A percentile compares a stretch with the other conserved stretches of the same genome.
These are phyloP conservation scores for Hypoxylon fuscum DNA, from an alignment of 495 filamentous ascomycete species.

Conservation along the genomic window DNA sequence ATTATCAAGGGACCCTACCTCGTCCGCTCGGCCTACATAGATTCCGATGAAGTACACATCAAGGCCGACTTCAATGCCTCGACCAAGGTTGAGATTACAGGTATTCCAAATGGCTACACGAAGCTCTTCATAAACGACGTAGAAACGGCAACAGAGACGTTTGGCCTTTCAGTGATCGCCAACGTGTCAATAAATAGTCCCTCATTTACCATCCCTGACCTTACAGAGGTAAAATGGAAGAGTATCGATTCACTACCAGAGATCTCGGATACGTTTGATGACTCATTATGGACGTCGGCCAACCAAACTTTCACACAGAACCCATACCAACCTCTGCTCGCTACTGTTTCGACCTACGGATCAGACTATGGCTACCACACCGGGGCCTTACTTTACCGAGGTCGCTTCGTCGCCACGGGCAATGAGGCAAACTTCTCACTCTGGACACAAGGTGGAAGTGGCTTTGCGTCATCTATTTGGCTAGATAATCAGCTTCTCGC, in stretches of 20 bases:
- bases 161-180: conserved; percentile 42
- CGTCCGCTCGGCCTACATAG: conserved; percentile 67
- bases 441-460: conserved; percentile 69
- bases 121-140: conserved; percentile 69
- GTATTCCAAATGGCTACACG: conserved; percentile 59
- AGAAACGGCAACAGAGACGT: conserved; percentile 62
- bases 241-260: conserved; percentile 77
- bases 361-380: conserved; percentile 80
- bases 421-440: conserved; percentile 65
- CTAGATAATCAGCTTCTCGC: conserved; percentile 63
- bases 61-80: conserved; percentile 78
- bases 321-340: conserved; percentile 58
- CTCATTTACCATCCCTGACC: conserved; percentile 59
- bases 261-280: conserved; percentile 68
- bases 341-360: conserved; percentile 70
- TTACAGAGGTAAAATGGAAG: conserved; percentile 72
- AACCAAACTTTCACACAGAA: conserved; percentile 66
- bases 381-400: conserved; percentile 74
- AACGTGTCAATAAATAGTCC: conserved; percentile 64
- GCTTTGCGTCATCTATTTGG: conserved; percentile 67
- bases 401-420: conserved; percentile 74
- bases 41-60: conserved; percentile 62
- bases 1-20: conserved; percentile 81
- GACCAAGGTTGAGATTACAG: conserved; percentile 68
- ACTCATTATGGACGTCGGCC: conserved; percentile 70